Percentiles rank a stretch among this genome's conserved stretches.
Conservation (phyloP, 1,139 yeast species). For the Sugiyamaella xylanicola region DNA sequence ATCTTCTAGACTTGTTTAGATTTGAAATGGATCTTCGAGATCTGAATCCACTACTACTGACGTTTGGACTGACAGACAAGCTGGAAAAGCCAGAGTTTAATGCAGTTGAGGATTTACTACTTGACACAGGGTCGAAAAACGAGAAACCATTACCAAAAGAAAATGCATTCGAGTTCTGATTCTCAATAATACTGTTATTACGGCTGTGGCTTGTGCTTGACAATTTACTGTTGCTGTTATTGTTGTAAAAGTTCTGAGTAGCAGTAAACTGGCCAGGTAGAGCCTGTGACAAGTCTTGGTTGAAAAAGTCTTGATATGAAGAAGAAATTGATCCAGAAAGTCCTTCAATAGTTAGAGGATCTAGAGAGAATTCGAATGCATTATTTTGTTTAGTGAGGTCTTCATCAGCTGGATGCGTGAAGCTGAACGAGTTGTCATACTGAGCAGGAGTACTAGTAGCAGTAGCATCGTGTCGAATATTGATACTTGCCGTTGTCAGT, state of each 20-base stretch:
- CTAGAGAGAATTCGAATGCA: slow-evolving; percentile 37
- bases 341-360: slow-evolving; percentile 40
- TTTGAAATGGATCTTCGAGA: slow-evolving; percentile 8
- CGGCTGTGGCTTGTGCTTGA: not conserved
- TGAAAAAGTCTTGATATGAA: slow-evolving; percentile 25
- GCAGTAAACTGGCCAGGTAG: slow-evolving; percentile 14
- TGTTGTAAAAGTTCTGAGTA: slow-evolving; percentile 14
- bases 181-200: not conserved
- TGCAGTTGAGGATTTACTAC: slow-evolving; percentile 10
- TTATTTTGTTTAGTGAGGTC: slow-evolving; percentile 14
- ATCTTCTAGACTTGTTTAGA: slow-evolving; percentile 10
- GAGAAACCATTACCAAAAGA: slow-evolving; percentile 21
- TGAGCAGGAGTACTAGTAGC: slow-evolving; percentile 6
- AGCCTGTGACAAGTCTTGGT: slow-evolving; percentile 4
- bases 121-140: slow-evolving; percentile 15
- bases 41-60: slow-evolving; percentile 21
- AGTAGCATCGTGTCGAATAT: slow-evolving; percentile 1
- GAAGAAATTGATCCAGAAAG: slow-evolving; percentile 29
- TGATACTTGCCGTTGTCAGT: not conserved
- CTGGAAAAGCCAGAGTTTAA: slow-evolving; percentile 21
- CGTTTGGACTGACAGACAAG: slow-evolving; percentile 26
- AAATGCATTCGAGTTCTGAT: slow-evolving; percentile 8
- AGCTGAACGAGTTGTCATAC: slow-evolving; percentile 11
- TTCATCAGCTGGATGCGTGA: slow-evolving; percentile 7
- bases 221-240: slow-evolving; percentile 4